Conservation (phyloP, 169 alveolate genomes). For the Perkinsus marinus region DNA sequence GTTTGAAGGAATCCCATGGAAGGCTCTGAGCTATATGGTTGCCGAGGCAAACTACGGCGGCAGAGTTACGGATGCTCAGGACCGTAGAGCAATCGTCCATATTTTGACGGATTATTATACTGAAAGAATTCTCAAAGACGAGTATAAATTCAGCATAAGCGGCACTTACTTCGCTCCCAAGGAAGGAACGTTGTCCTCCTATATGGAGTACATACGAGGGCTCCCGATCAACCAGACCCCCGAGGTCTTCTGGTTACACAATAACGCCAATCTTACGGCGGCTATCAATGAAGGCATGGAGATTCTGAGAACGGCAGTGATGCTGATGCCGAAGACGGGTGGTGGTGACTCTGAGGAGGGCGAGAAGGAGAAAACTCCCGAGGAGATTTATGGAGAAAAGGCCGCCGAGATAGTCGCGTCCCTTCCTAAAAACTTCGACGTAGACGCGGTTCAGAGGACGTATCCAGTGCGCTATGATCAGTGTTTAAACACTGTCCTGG, state of each 20-base stretch:
- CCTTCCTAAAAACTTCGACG: no score
- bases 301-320: no score
- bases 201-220: slow-evolving; percentile 59
- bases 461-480: slow-evolving; percentile 72
- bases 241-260: no score
- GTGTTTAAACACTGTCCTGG: slow-evolving; percentile 72
- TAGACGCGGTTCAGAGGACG: slow-evolving; percentile 51
- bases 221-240: slow-evolving; percentile 75
- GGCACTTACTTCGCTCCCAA: slow-evolving; percentile 72
- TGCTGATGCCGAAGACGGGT: no score
- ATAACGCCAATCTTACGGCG: not conserved
- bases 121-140: no score
- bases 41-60: slow-evolving; percentile 84
- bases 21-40: slow-evolving; percentile 64
- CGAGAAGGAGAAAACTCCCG: no score
- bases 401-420: no score
- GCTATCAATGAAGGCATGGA: not conserved
- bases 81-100: slow-evolving; percentile 55
- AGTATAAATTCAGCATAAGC: no score
- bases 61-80: slow-evolving; percentile 81
- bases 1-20: slow-evolving; percentile 69
- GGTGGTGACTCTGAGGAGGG: no score
- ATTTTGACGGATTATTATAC: slow-evolving; percentile 46
- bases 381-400: no score
- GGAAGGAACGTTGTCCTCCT: slow-evolving; percentile 63